Evolutionary conservation across 148 eudicot species (phyloP).

Genomic region (Polygonum maritimum): DNA sequence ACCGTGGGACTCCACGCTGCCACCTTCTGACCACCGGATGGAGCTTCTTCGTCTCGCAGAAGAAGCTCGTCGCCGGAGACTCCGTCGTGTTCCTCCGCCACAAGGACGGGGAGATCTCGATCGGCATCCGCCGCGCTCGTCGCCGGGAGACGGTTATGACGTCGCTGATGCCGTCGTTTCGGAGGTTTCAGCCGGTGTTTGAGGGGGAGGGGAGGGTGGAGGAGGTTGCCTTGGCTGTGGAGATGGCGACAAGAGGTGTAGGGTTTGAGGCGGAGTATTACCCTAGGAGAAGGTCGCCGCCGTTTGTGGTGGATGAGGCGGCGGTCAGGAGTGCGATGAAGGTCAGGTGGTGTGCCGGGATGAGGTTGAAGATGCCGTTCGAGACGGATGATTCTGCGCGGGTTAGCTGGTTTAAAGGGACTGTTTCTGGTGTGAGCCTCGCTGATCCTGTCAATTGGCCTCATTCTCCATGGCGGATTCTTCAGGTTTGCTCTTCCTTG

Average conservation of each 20-base stretch:
- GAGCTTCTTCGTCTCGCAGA: conserved; percentile 51
- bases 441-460: conserved; percentile 85
- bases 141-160: neutral
- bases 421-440: conserved; percentile 63
- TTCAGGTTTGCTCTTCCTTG: conserved; percentile 41
- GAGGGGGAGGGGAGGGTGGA: neutral
- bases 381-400: conserved; percentile 95
- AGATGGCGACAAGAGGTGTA: neutral
- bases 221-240: neutral
- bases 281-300: conserved; percentile 87
- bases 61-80: conserved; percentile 48
- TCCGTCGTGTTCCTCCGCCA: conserved; percentile 33
- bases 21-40: conserved; percentile 59
- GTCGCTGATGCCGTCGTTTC: neutral
- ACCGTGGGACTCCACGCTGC: conserved; percentile 51
- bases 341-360: conserved; percentile 72
- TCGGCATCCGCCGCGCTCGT: conserved; percentile 5
- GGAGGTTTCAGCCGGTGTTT: neutral
- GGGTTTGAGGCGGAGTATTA: conserved; percentile 72
- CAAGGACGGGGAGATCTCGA: neutral
- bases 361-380: conserved; percentile 96
- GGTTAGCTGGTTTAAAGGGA: conserved; percentile 96
- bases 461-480: conserved; percentile 95
- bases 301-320: conserved; percentile 72
- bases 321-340: conserved; percentile 58